Conservation (phyloP, 2,329 filamentous ascomycete genomes). For the Paraconiothyrium brasiliense region DNA sequence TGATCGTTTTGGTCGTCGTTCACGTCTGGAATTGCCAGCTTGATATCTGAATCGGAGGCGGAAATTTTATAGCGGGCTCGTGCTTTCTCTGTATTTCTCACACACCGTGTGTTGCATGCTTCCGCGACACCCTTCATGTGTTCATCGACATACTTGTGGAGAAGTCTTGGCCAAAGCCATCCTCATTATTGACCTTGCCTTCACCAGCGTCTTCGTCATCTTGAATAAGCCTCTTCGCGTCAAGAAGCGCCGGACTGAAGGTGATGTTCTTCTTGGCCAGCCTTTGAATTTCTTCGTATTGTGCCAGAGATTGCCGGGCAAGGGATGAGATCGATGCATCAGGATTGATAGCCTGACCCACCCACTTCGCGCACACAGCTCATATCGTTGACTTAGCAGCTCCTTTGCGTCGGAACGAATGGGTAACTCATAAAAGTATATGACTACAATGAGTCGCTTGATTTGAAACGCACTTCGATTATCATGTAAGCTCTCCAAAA, state of each 20-base stretch:
- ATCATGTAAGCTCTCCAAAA: neutral
- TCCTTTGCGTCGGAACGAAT: neutral
- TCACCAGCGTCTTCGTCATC: no score
- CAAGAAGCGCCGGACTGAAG: neutral
- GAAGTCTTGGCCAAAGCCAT: neutral
- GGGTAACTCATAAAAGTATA: no score
- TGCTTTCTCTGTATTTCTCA: no score
- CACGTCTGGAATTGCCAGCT: no score
- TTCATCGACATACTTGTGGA: no score
- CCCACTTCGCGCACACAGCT: neutral
- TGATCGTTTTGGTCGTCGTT: no score
- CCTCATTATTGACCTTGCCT: no score
- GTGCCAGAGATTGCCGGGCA: neutral
- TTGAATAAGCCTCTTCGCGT: neutral
- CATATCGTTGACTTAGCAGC: neutral
- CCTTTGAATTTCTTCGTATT: neutral
- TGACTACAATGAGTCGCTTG: neutral
- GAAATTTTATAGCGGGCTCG: no score
- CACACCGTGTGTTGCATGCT: no score
- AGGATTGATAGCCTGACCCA: neutral
- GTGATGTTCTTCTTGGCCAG: neutral
- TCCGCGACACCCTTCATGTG: no score
- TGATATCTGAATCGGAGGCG: no score
- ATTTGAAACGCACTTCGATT: neutral
- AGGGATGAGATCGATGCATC: neutral